Base-by-base conservation (phyloP, 108 stramenopile genomes). In the Cylindrotheca fusiformis region DNA sequence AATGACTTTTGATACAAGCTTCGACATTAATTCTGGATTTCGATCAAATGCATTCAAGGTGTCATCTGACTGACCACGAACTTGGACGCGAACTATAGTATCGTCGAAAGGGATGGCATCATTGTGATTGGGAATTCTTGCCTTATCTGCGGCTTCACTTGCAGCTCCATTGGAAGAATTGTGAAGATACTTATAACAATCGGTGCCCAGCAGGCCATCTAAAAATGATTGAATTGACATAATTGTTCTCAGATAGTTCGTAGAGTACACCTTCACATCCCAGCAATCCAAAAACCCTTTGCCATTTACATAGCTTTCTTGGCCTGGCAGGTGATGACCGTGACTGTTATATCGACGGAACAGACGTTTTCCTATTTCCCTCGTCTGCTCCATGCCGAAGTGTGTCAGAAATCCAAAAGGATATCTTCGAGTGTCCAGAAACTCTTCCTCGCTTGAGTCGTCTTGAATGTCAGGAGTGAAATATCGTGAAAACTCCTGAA, bases 11-110 rank as follows among this genome's bases (percentile, higher is more conserved):
- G 33, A 70, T 6, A 91, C 83, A 25, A 87, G 63, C 18, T 74
- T 71, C n/a, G 69, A 73, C 78, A 91, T 87, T 57, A 82, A 62
- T 36, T 79, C 56, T 2, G 90, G 90, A 60, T 77, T 54, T 17
- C 77, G 75, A 76, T 91, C 90, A 56, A 91, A 91, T 36, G 84
- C 69, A 80, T 91, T 91, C 4, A 91, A 58, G 8, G 83, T 83
- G 55, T 91, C 90, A 27, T 67, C 58, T 10, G 51, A 19, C 36
- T 62, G 63, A 21, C 85, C 78, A 44, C 90, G 75, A 2, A 91
- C 84, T 41, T 73, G 59, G 2, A 90, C 67, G 30, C 46, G 32
- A 6, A 87, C 52, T 19, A 77, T 52, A 18, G 30, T 3, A 47
- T 75, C 75, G 24, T 53, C 46, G 58, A 31, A 18, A 49, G 33